A percentile compares a stretch with the other conserved stretches of the same genome.
These are phyloP conservation scores for Trichopus zeylanicus DNA, from an alignment of 116 monocot genomes.

Conservation along the genomic window DNA sequence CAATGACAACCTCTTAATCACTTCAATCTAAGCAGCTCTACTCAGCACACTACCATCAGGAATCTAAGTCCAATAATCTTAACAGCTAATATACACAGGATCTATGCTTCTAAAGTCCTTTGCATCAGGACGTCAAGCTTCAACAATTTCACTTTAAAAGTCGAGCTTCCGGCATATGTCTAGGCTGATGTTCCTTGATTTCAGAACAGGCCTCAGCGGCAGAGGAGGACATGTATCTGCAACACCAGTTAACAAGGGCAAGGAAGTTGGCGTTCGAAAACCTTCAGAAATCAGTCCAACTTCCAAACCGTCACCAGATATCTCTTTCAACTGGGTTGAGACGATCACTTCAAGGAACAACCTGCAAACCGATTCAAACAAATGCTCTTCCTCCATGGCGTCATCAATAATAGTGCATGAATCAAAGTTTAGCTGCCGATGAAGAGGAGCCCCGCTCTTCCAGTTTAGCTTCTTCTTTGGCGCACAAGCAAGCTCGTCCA, in stretches of 20 bases:
- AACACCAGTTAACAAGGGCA: constrained; percentile 44
- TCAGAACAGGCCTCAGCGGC: constrained; percentile 25
- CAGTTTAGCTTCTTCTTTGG: constrained; percentile 43
- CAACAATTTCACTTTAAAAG: constrained; percentile 20
- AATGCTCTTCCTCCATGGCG: constrained; percentile 21
- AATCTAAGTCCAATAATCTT: no score
- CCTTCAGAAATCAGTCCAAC: constrained; percentile 11
- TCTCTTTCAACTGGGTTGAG: constrained; percentile 18
- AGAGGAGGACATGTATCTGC: constrained; percentile 68
- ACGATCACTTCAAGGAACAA: constrained; percentile 53
- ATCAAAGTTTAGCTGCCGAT: constrained; percentile 36
- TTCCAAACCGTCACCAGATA: not conserved
- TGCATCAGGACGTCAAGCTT: no score
- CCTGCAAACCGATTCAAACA: constrained; percentile 20
- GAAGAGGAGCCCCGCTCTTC: constrained; percentile 7
- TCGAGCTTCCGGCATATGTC: constrained; percentile 65
- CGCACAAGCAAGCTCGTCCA: constrained; percentile 43
- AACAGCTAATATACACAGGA: not conserved
- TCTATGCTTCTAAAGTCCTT: not conserved
- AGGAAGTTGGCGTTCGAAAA: constrained; percentile 22
- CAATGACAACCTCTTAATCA: not conserved
- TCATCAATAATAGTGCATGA: constrained; percentile 11
- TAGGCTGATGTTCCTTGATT: constrained; percentile 18
- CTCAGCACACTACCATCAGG: no score
- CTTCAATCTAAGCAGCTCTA: not conserved